Conservation (phyloP, 192 early-diverging fungal species). For the Phycomyces blakesleeanus region DNA sequence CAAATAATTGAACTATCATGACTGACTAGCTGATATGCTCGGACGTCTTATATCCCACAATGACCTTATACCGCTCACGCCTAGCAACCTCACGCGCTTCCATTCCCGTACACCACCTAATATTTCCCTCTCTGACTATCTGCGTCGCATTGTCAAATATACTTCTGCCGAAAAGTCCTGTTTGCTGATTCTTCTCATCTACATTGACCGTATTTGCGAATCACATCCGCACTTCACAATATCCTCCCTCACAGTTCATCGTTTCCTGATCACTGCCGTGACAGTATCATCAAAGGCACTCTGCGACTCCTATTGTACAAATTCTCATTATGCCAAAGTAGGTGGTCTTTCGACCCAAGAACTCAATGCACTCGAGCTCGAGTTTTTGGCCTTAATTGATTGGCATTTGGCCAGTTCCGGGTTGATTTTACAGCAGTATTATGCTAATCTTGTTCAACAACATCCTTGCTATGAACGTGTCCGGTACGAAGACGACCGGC, state of each 20-base stretch:
- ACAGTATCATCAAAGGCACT: constrained; percentile 84
- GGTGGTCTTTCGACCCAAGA: constrained; percentile 92
- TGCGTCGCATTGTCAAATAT: constrained; percentile 88
- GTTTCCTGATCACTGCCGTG: constrained; percentile 88
- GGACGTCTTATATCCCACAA: constrained; percentile 55
- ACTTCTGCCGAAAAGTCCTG: constrained; percentile 86
- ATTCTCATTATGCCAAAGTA: constrained; percentile 92
- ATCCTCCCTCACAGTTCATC: constrained; percentile 88
- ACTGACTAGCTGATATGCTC: constrained; percentile 61
- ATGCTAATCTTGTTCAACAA: constrained; percentile 84
- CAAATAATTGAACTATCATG: background rate
- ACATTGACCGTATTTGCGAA: constrained; percentile 88
- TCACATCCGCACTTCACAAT: constrained; percentile 78
- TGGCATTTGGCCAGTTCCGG: constrained; percentile 83
- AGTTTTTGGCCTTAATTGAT: constrained; percentile 83
- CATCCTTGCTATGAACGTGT: constrained; percentile 53
- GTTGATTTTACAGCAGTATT: constrained; percentile 86
- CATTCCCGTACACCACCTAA: constrained; percentile 88
- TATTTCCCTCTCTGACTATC: constrained; percentile 86
- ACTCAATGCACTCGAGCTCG: constrained; percentile 90
- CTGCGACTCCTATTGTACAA: constrained; percentile 94
- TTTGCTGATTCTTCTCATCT: constrained; percentile 84
- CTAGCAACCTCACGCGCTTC: constrained; percentile 81
- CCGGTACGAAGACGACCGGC: background rate
- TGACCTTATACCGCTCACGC: constrained; percentile 56